These are phyloP conservation scores for Cercospora sesami DNA, from an alignment of 2,329 filamentous ascomycete species.

Conservation along the genomic window DNA sequence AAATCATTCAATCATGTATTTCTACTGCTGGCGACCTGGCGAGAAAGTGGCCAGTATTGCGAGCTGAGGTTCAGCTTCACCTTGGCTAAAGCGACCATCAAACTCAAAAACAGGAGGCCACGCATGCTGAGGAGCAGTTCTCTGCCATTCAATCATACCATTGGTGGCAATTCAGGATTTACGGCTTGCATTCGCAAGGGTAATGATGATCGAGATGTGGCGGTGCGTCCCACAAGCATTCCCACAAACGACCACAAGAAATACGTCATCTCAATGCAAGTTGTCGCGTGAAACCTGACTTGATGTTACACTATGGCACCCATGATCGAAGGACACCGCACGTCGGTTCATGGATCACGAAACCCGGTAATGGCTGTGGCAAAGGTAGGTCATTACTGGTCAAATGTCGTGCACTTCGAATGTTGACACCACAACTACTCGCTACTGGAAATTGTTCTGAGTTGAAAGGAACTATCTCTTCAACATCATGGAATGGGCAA, in stretches of 20 bases:
- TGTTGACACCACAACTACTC: background rate
- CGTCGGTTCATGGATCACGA: background rate
- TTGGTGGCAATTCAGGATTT: background rate
- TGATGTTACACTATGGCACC: slow-evolving; percentile 11
- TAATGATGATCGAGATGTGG: slow-evolving; percentile 13
- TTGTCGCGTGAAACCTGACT: slow-evolving; percentile 21
- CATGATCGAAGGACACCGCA: slow-evolving; percentile 11
- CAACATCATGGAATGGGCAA: slow-evolving; percentile 31
- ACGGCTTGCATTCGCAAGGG: background rate
- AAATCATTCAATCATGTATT: background rate
- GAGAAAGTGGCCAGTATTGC: background rate
- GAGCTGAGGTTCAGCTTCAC: background rate
- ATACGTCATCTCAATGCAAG: slow-evolving; percentile 19
- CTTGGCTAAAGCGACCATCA: background rate
- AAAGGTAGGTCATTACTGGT: slow-evolving; percentile 2
- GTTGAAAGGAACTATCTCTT: background rate
- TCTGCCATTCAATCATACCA: background rate
- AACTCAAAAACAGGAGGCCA: background rate
- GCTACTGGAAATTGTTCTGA: background rate
- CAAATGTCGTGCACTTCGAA: background rate
- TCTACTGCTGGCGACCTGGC: background rate
- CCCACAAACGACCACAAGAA: slow-evolving; percentile 2
- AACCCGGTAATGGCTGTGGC: slow-evolving; percentile 6
- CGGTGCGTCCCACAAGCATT: slow-evolving; percentile 14
- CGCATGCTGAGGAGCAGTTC: background rate